Percentiles rank a stretch among this genome's conserved stretches.
Conservation (phyloP, 202 grass and related monocot genomes). For the Schoenoplectus triqueter region DNA sequence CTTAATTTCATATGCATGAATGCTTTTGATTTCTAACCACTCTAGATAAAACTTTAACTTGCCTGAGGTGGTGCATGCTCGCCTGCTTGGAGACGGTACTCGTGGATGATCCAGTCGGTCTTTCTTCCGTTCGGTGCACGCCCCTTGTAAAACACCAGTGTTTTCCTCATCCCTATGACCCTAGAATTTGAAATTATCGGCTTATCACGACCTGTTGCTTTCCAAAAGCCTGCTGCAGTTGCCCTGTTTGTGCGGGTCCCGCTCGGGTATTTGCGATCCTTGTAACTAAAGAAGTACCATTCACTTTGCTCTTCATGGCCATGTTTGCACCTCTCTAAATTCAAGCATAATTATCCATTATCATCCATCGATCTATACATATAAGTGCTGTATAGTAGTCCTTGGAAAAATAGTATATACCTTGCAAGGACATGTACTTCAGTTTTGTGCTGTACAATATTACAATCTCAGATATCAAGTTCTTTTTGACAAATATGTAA, state of each 20-base stretch:
- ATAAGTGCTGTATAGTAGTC: neutral
- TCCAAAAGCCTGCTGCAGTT: constrained; percentile 90
- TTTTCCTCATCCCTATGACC: constrained; percentile 94
- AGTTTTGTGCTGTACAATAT: too few species aligned
- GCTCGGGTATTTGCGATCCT: constrained; percentile 96
- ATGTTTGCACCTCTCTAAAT: constrained; percentile 62
- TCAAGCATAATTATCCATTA: constrained; percentile 7
- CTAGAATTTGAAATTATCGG: constrained; percentile 59
- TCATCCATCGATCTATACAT: neutral
- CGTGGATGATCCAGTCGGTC: constrained; percentile 94
- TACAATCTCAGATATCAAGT: too few species aligned
- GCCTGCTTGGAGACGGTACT: constrained; percentile 73
- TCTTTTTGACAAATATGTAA: too few species aligned
- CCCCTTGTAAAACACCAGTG: constrained; percentile 93
- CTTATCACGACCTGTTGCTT: constrained; percentile 92
- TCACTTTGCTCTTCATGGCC: constrained; percentile 62
- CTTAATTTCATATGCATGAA: neutral
- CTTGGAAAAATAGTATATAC: too few species aligned
- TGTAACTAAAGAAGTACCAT: constrained; percentile 98
- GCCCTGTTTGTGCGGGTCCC: constrained; percentile 91
- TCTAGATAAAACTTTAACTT: neutral
- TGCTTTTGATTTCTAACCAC: neutral
- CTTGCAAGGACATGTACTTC: too few species aligned
- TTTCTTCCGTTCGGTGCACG: constrained; percentile 82
- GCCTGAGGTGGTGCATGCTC: constrained; percentile 56